Percentiles rank a stretch among this genome's conserved stretches.
These are phyloP conservation scores for Taiozyma onychis DNA, from an alignment of 1,139 yeast genomes.

Conservation along the genomic window DNA sequence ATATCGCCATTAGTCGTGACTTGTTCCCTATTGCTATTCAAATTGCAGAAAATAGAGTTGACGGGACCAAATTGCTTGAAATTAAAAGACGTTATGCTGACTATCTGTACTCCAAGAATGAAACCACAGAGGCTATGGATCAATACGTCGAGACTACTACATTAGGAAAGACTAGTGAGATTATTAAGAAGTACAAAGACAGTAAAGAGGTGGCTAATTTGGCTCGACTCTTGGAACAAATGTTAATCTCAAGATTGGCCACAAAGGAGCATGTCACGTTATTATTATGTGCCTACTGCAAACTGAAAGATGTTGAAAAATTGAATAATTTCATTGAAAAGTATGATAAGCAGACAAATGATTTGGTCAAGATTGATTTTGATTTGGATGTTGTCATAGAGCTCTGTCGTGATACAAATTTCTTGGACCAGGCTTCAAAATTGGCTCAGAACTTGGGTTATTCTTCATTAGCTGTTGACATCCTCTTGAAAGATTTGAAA, in stretches of 20 bases:
- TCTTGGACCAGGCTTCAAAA: slow-evolving; percentile 60
- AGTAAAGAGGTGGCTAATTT: slow-evolving; percentile 69
- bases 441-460: slow-evolving; percentile 69
- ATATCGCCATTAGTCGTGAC: slow-evolving; percentile 63
- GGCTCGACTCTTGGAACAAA: slow-evolving; percentile 56
- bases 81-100: slow-evolving; percentile 72
- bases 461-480: slow-evolving; percentile 71
- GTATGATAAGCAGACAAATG: slow-evolving; percentile 32
- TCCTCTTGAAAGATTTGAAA: slow-evolving; percentile 61
- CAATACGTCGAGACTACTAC: slow-evolving; percentile 56
- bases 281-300: slow-evolving; percentile 77
- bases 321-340: slow-evolving; percentile 54
- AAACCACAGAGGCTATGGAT: slow-evolving; percentile 61
- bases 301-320: slow-evolving; percentile 57
- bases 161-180: slow-evolving; percentile 61
- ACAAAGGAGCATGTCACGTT: slow-evolving; percentile 78
- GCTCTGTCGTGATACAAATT: slow-evolving; percentile 74
- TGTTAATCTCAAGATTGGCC: slow-evolving; percentile 50
- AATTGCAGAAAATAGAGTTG: slow-evolving; percentile 46
- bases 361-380: slow-evolving; percentile 39
- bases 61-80: slow-evolving; percentile 33
- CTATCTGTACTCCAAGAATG: slow-evolving; percentile 58
- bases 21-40: slow-evolving; percentile 69
- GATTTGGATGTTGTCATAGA: slow-evolving; percentile 68
- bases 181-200: slow-evolving; percentile 79